Conservation (phyloP, 305 asterid species). For the Euphrasia arctica region DNA sequence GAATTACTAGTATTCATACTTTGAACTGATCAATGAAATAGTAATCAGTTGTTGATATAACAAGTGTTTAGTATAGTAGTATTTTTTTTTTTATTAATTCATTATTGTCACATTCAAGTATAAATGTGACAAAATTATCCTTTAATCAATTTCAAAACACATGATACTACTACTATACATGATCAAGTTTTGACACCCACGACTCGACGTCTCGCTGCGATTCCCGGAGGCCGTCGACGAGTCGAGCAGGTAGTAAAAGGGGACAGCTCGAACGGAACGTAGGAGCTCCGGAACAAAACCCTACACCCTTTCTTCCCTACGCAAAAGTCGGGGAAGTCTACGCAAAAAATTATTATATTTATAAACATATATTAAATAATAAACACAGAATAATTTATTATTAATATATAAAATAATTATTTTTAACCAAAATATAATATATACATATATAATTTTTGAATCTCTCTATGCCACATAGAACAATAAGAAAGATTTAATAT, state of each 20-base stretch:
- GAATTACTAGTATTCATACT: too few relatives aligned
- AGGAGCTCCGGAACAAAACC: constrained; percentile 64
- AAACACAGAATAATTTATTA: too few relatives aligned
- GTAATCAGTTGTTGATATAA: too few relatives aligned
- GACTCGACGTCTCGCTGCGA: background rate
- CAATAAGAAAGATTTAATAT: too few relatives aligned
- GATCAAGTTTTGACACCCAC: background rate
- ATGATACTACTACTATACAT: background rate
- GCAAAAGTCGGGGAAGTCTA: constrained; percentile 44
- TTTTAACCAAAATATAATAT: too few relatives aligned
- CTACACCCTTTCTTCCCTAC: constrained; percentile 59
- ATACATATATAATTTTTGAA: too few relatives aligned
- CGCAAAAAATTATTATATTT: background rate
- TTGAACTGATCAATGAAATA: too few relatives aligned
- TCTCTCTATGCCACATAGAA: too few relatives aligned
- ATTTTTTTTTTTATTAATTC: too few relatives aligned
- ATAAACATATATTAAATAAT: too few relatives aligned
- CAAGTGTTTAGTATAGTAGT: too few relatives aligned
- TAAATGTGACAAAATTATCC: background rate
- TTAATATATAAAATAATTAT: too few relatives aligned
- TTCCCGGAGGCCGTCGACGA: background rate
- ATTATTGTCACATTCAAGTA: background rate
- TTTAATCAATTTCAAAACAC: background rate
- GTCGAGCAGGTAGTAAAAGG: constrained; percentile 79
- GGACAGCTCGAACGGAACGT: constrained; percentile 65